phyloP scores from a whole-genome alignment of 768 basidiomycete genomes.

The Tremella fuciformis region DNA sequence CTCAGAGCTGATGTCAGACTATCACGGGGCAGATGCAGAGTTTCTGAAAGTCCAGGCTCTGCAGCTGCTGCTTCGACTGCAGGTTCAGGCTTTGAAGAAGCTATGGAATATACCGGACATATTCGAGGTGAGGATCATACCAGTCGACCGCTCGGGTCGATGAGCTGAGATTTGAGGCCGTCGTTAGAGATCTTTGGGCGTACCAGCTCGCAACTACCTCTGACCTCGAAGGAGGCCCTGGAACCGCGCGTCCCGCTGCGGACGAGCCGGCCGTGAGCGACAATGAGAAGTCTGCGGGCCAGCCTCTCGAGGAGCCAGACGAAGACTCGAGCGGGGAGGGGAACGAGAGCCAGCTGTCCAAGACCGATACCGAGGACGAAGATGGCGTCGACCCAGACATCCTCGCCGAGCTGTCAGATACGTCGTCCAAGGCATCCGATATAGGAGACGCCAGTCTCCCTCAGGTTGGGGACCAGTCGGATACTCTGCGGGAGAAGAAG shows the following conservation, averaged over 20 bases:
- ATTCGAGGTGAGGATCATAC: conserved; percentile 37
- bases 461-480: not conserved
- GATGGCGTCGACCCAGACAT: conserved; percentile 31
- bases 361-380: conserved; percentile 9
- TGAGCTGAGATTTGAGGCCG: conserved; percentile 26
- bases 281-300: too few relatives aligned
- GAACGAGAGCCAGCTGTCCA: not conserved
- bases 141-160: too few relatives aligned
- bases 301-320: too few relatives aligned
- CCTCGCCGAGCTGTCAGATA: conserved; percentile 18
- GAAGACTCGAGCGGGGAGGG: too few relatives aligned
- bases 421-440: not conserved
- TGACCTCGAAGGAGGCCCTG: too few relatives aligned
- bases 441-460: too few relatives aligned
- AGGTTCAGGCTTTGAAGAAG: conserved; percentile 55
- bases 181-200: conserved; percentile 49
- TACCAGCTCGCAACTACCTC: conserved; percentile 42
- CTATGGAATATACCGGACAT: conserved; percentile 42
- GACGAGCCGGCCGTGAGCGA: too few relatives aligned
- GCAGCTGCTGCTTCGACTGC: conserved; percentile 75
- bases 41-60: conserved; percentile 80
- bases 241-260: too few relatives aligned
- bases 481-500: conserved; percentile 10
- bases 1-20: conserved; percentile 58
- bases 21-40: conserved; percentile 73